phyloP scores from a whole-genome alignment of 768 basidiomycete species.

The Amanita rimosa region DNA sequence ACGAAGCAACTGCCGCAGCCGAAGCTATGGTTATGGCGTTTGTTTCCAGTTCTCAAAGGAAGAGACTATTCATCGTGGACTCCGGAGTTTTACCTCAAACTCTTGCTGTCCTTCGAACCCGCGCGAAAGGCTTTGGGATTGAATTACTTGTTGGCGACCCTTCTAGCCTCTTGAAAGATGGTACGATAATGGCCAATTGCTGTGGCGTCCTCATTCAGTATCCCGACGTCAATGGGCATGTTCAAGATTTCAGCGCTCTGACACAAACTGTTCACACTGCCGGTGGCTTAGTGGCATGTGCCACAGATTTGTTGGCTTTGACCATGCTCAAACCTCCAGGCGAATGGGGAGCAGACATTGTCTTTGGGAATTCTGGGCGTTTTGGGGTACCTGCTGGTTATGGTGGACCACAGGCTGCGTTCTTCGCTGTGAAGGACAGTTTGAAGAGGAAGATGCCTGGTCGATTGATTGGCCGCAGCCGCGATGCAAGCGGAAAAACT shows the following conservation, averaged over 20 bases:
- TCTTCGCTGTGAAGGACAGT: constrained; percentile 88
- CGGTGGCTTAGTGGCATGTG: constrained; percentile 78
- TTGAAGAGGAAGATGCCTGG: constrained; percentile 99
- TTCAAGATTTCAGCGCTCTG: constrained; percentile 62
- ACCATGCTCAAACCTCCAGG: constrained; percentile 92
- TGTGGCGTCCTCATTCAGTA: constrained; percentile 92
- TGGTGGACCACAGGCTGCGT: constrained; percentile 95
- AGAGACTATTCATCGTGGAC: constrained; percentile 80
- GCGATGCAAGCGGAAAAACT: constrained; percentile 71
- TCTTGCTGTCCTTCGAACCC: constrained; percentile 76
- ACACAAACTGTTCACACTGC: constrained; percentile 57
- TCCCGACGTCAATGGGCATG: constrained; percentile 78
- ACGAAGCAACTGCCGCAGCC: constrained; percentile 91
- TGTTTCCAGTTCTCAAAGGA: constrained; percentile 53
- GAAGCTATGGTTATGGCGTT: constrained; percentile 97
- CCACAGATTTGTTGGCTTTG: constrained; percentile 87
- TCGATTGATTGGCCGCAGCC: constrained; percentile 82
- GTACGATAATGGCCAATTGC: constrained; percentile 45
- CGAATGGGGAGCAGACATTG: constrained; percentile 98
- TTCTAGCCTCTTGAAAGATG: constrained; percentile 35
- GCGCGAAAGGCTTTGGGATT: constrained; percentile 92
- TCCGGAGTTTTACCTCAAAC: constrained; percentile 80
- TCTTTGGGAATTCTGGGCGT: constrained; percentile 88
- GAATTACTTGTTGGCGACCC: constrained; percentile 63
- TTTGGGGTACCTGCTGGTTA: constrained; percentile 98